Conservation (phyloP, 2,329 filamentous ascomycete genomes). For the Ophiocordyceps robertsii region DNA sequence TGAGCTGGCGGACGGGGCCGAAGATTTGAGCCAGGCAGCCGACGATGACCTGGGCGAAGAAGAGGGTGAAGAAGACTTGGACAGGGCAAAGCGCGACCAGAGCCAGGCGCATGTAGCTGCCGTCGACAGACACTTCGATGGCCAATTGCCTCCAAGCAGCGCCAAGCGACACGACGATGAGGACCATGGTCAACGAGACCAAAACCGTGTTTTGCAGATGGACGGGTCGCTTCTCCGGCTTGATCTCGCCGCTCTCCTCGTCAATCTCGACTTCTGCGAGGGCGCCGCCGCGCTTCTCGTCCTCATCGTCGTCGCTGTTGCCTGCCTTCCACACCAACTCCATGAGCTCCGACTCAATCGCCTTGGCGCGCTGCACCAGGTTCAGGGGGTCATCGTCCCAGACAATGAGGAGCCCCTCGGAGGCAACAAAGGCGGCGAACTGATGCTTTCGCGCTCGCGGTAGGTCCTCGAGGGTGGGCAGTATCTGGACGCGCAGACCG, state of each 20-base stretch:
- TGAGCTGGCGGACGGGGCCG: slow-evolving; percentile 61
- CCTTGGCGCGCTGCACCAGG: slow-evolving; percentile 53
- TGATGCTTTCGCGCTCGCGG: slow-evolving; percentile 62
- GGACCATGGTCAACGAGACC: slow-evolving; percentile 50
- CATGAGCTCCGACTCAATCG: slow-evolving; percentile 66
- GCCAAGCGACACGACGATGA: slow-evolving; percentile 54
- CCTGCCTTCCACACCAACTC: slow-evolving; percentile 59
- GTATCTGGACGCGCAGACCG: slow-evolving; percentile 62
- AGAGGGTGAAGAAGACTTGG: slow-evolving; percentile 69
- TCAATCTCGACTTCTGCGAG: slow-evolving; percentile 47
- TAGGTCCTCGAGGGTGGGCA: slow-evolving; percentile 59
- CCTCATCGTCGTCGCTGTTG: slow-evolving; percentile 37
- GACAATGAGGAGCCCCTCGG: slow-evolving; percentile 57
- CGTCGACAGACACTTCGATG: slow-evolving; percentile 53
- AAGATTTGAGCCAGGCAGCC: slow-evolving; percentile 64
- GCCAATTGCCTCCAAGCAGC: slow-evolving; percentile 57
- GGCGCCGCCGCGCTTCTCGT: slow-evolving; percentile 33
- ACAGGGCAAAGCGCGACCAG: slow-evolving; percentile 55
- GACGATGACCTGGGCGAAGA: slow-evolving; percentile 68
- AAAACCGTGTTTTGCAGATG: slow-evolving; percentile 59
- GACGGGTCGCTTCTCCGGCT: slow-evolving; percentile 50
- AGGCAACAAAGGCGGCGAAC: slow-evolving; percentile 66
- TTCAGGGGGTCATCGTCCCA: slow-evolving; percentile 73
- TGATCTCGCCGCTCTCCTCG: slow-evolving; percentile 55
- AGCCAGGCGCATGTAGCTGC: slow-evolving; percentile 46